Percentiles rank a stretch among this genome's conserved stretches.
Conservation (phyloP, 2,329 filamentous ascomycete genomes). For the Peltaster fructicola region DNA sequence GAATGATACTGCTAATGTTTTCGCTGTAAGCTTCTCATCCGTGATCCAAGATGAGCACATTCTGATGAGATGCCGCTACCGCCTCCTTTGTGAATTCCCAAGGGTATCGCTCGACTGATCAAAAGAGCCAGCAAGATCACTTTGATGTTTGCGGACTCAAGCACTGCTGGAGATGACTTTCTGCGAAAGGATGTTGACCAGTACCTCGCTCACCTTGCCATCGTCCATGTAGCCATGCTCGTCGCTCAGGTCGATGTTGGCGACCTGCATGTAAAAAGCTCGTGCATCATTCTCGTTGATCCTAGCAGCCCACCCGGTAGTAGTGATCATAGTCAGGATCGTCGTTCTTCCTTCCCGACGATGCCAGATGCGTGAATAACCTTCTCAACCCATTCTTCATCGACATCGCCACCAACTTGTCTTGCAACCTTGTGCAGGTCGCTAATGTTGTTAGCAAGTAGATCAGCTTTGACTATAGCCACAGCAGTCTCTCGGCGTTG, state of each 20-base stretch:
- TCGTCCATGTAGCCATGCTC: too few relatives aligned
- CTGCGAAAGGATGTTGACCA: too few relatives aligned
- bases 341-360: constrained; percentile 15
- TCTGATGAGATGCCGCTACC: too few relatives aligned
- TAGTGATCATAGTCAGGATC: constrained; percentile 24
- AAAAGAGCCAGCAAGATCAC: too few relatives aligned
- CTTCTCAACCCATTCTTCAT: constrained; percentile 25
- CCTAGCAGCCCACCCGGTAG: constrained; percentile 25
- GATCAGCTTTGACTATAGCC: constrained; percentile 14
- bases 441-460: constrained; percentile 16
- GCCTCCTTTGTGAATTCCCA: too few relatives aligned
- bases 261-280: constrained; percentile 21
- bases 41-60: too few relatives aligned
- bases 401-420: constrained; percentile 22
- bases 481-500: constrained; percentile 18
- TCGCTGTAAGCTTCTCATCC: too few relatives aligned
- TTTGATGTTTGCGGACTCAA: too few relatives aligned
- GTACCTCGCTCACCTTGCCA: too few relatives aligned
- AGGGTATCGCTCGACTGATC: too few relatives aligned
- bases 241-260: constrained; percentile 10
- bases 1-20: too few relatives aligned
- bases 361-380: constrained; percentile 24
- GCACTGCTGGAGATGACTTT: too few relatives aligned
- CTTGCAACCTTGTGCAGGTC: constrained; percentile 25
- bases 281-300: constrained; percentile 23